These are phyloP conservation scores for Podospora fimiseda DNA, from an alignment of 495 filamentous ascomycete genomes.

Conservation along the genomic window DNA sequence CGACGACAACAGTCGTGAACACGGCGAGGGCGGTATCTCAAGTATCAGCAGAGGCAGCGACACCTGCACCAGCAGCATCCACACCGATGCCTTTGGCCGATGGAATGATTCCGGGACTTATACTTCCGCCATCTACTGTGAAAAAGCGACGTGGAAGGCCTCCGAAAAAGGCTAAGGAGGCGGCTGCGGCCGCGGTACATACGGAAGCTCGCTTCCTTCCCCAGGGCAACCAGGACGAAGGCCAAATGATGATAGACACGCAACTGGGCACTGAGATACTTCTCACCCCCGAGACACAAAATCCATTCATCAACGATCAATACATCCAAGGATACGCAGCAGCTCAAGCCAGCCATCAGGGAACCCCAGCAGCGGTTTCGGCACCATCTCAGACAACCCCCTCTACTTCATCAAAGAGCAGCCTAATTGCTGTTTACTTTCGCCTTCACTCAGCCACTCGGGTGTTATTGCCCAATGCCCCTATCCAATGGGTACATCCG, in stretches of 20 bases:
- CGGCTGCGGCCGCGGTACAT: slow-evolving; percentile 3
- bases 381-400: slow-evolving; percentile 1
- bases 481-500: slow-evolving; percentile 55
- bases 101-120: not conserved
- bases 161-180: not conserved
- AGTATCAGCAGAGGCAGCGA: not conserved
- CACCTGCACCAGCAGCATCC: not conserved
- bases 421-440: slow-evolving; percentile 55
- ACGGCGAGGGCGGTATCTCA: not conserved
- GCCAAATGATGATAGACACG: slow-evolving; percentile 11
- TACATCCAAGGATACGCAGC: slow-evolving; percentile 8
- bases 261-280: slow-evolving; percentile 5
- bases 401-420: slow-evolving; percentile 13
- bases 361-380: slow-evolving; percentile 10
- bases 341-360: not conserved
- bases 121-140: not conserved
- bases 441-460: slow-evolving; percentile 52
- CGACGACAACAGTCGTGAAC: not conserved
- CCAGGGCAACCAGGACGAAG: not conserved
- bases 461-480: slow-evolving; percentile 29
- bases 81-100: not conserved
- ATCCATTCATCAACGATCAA: slow-evolving; percentile 7
- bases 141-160: slow-evolving; percentile 5
- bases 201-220: slow-evolving; percentile 14
- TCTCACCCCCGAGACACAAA: not conserved